Evolutionary conservation across 2,329 filamentous ascomycete species (phyloP).

Genomic region (Pseudocercospora musae): DNA sequence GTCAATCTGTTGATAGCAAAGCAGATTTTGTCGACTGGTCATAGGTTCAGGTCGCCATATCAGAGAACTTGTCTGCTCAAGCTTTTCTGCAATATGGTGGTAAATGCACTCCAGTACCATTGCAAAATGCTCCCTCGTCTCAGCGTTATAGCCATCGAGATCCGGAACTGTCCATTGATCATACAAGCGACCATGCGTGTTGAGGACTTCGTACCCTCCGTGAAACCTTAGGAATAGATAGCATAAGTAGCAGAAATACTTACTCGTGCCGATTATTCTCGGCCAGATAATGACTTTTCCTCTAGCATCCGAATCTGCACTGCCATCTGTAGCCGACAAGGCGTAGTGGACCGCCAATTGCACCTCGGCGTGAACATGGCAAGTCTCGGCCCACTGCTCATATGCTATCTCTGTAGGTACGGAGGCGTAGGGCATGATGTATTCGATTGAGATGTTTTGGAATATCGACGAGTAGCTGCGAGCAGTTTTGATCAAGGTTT

Average conservation of each 20-base stretch:
- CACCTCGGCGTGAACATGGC: constrained; percentile 17
- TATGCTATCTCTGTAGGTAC: constrained; percentile 11
- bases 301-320: not conserved
- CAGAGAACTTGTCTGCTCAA: not conserved
- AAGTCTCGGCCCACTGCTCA: constrained; percentile 14
- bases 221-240: constrained; percentile 13
- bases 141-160: constrained; percentile 4
- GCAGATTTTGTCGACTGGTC: constrained; percentile 17
- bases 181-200: constrained; percentile 13
- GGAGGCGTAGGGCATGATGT: constrained; percentile 7
- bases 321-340: not conserved
- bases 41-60: constrained; percentile 17
- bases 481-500: constrained; percentile 1
- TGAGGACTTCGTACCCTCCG: constrained; percentile 4
- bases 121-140: constrained; percentile 1
- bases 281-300: not conserved
- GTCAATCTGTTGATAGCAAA: not conserved
- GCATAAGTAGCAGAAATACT: constrained; percentile 18
- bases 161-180: constrained; percentile 19
- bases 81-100: not conserved
- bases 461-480: not conserved
- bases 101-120: constrained; percentile 5
- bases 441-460: constrained; percentile 2
- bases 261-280: constrained; percentile 15
- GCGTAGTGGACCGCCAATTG: constrained; percentile 12